Percentiles rank a stretch among this genome's conserved stretches.
Conservation (phyloP, 371 early-diverging fungal genomes). For the Funneliformis caledonium region DNA sequence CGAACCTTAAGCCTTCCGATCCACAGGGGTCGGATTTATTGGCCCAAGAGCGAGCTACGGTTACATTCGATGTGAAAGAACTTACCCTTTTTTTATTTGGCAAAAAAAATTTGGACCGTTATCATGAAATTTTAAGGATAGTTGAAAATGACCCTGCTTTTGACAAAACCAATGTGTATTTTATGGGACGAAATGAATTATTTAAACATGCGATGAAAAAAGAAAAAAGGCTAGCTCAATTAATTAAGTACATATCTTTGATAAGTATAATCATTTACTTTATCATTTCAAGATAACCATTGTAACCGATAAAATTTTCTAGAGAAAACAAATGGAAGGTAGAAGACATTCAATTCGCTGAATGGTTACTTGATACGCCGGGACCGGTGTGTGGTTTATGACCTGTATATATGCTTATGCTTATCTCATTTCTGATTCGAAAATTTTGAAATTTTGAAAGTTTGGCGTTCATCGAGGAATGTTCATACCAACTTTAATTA, state of each 20-base stretch:
- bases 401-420: no score
- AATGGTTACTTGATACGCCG: constrained; percentile 60
- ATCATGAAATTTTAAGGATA: constrained; percentile 55
- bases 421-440: background rate
- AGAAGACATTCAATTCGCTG: constrained; percentile 59
- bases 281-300: no score
- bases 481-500: constrained; percentile 80
- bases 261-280: no score
- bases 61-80: constrained; percentile 59
- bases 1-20: constrained; percentile 53
- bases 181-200: constrained; percentile 56
- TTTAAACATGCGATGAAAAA: constrained; percentile 56
- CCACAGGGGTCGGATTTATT: constrained; percentile 63
- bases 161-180: constrained; percentile 62
- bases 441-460: background rate
- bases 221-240: constrained; percentile 59
- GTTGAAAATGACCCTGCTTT: constrained; percentile 64
- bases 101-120: constrained; percentile 55
- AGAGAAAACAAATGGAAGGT: constrained; percentile 55
- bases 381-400: constrained; percentile 53
- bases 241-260: constrained; percentile 44
- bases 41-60: constrained; percentile 59
- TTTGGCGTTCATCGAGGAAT: constrained; percentile 47
- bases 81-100: constrained; percentile 61
- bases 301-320: no score